Evolutionary conservation across 1,284 basidiomycete genomes (phyloP).

Genomic region (Filobasidium uniguttulatum): DNA sequence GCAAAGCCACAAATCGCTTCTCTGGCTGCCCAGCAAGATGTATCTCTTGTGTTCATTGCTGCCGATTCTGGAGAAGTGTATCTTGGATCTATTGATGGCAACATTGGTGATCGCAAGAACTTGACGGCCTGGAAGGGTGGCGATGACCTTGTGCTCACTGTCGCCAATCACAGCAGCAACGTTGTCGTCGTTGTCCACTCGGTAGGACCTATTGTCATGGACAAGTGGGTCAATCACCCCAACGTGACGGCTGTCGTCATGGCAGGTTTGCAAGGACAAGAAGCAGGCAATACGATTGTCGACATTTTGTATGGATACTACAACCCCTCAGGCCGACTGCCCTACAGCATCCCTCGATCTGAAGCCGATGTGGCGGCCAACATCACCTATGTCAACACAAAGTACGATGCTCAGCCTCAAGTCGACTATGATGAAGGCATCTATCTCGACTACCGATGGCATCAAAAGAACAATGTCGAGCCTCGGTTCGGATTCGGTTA

Average conservation of each 20-base stretch:
- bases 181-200: slow-evolving; percentile 69
- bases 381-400: slow-evolving; percentile 27
- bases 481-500: slow-evolving; percentile 65
- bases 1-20: slow-evolving; percentile 42
- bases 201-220: slow-evolving; percentile 57
- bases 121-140: slow-evolving; percentile 66
- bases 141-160: slow-evolving; percentile 40
- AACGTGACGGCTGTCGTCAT: slow-evolving; percentile 47
- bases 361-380: slow-evolving; percentile 50
- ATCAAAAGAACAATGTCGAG: slow-evolving; percentile 50
- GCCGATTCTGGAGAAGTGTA: slow-evolving; percentile 63
- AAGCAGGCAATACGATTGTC: slow-evolving; percentile 59
- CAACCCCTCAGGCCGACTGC: slow-evolving; percentile 61
- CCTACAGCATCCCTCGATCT: slow-evolving; percentile 65
- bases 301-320: slow-evolving; percentile 45
- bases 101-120: slow-evolving; percentile 64
- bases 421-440: slow-evolving; percentile 57
- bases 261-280: slow-evolving; percentile 38
- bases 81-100: slow-evolving; percentile 61
- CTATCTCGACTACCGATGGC: slow-evolving; percentile 62
- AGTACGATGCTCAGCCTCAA: slow-evolving; percentile 35
- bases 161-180: slow-evolving; percentile 46
- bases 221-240: slow-evolving; percentile 55
- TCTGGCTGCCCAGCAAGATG: slow-evolving; percentile 45
- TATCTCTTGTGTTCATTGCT: slow-evolving; percentile 58